These are phyloP conservation scores for Lactifluus hygrophoroides DNA, from an alignment of 768 basidiomycete species.

Conservation along the genomic window DNA sequence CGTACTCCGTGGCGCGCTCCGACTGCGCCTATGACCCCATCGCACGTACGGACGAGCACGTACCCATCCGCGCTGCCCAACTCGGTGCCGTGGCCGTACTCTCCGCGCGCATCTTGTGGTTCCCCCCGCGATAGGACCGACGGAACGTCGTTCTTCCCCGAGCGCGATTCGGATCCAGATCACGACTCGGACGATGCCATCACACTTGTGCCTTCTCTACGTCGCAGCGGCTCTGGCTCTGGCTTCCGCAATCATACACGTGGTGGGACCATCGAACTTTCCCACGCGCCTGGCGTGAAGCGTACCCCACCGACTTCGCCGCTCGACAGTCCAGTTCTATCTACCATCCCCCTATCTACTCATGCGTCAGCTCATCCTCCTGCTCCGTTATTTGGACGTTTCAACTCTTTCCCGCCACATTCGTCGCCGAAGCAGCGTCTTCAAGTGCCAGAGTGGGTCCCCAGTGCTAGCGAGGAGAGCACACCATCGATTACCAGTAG, in stretches of 20 bases:
- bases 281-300: slow-evolving; percentile 4
- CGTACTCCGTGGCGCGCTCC: slow-evolving; percentile 39
- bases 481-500: slow-evolving; percentile 16
- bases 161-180: slow-evolving; percentile 14
- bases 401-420: slow-evolving; percentile 18
- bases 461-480: slow-evolving; percentile 13
- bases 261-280: slow-evolving; percentile 3
- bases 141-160: background rate
- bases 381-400: slow-evolving; percentile 3
- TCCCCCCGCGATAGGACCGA: slow-evolving; percentile 2
- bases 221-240: slow-evolving; percentile 1
- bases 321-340: background rate
- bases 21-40: slow-evolving; percentile 20
- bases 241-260: slow-evolving; percentile 15
- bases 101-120: background rate
- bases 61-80: slow-evolving; percentile 35
- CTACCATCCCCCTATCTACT: background rate
- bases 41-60: slow-evolving; percentile 38
- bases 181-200: slow-evolving; percentile 13
- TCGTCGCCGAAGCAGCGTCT: background rate
- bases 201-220: slow-evolving; percentile 10
- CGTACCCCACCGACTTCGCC: slow-evolving; percentile 17
- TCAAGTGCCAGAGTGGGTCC: background rate
- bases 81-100: slow-evolving; percentile 34
- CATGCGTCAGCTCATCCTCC: slow-evolving; percentile 3